Evolutionary conservation across 371 early-diverging fungal genomes (phyloP).

Genomic region (Entomophthora muscae): DNA sequence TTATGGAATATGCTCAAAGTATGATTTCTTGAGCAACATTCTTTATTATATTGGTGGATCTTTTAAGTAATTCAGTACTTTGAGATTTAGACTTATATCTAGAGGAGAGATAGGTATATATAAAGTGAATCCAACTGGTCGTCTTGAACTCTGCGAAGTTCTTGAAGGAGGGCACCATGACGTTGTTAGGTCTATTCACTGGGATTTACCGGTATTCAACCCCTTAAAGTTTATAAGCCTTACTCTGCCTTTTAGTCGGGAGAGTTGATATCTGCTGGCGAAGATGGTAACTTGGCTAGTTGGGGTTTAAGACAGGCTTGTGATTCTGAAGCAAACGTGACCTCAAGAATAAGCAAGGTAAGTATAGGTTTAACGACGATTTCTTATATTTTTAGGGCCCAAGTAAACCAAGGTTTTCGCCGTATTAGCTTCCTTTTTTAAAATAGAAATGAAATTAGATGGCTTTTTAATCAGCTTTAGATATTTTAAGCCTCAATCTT

Average conservation of each 20-base stretch:
- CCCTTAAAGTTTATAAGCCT: not conserved
- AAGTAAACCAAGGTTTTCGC: too few species aligned
- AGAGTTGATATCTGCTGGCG: not conserved
- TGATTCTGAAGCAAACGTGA: not conserved
- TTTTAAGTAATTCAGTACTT: slow-evolving; percentile 30
- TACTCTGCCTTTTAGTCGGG: not conserved
- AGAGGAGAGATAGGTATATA: slow-evolving; percentile 49
- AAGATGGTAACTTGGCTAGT: not conserved
- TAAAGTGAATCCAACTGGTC: slow-evolving; percentile 47
- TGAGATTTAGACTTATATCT: slow-evolving; percentile 9
- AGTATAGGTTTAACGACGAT: too few species aligned
- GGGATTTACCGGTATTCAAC: slow-evolving; percentile 29
- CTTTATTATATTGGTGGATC: slow-evolving; percentile 68
- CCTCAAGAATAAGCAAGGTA: not conserved
- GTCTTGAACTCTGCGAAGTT: slow-evolving; percentile 43
- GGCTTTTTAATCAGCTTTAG: too few species aligned
- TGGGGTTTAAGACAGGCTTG: not conserved
- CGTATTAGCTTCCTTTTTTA: too few species aligned
- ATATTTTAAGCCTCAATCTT: too few species aligned
- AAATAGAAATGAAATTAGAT: too few species aligned
- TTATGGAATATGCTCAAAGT: slow-evolving; percentile 65
- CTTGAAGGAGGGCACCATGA: slow-evolving; percentile 42
- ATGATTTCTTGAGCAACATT: slow-evolving; percentile 39
- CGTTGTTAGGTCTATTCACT: slow-evolving; percentile 45
- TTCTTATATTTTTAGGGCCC: too few species aligned